phyloP scores from a whole-genome alignment of 1,139 yeast species.

The Fermentozyma sake region DNA sequence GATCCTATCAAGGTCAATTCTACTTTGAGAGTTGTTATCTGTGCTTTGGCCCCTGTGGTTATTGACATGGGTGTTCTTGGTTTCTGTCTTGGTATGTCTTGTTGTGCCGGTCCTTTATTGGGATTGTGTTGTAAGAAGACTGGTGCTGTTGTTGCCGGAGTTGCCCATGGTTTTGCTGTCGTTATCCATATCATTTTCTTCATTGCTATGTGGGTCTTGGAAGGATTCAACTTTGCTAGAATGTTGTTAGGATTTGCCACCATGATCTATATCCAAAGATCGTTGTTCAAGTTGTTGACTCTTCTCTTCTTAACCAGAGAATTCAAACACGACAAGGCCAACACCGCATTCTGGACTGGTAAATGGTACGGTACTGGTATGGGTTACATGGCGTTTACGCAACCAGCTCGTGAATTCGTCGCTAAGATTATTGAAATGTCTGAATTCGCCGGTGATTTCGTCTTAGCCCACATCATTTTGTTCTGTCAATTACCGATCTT shows the following conservation, averaged over 20 bases:
- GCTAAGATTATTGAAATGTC: constrained; percentile 94
- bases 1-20: constrained; percentile 64
- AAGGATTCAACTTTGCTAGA: constrained; percentile 85
- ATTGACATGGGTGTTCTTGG: constrained; percentile 84
- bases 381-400: constrained; percentile 95
- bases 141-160: constrained; percentile 93
- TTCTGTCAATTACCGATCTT: constrained; percentile 88
- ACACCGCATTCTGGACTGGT: constrained; percentile 99
- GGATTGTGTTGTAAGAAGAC: constrained; percentile 97
- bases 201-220: constrained; percentile 95
- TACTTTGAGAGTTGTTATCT: constrained; percentile 75
- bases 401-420: constrained; percentile 92
- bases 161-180: constrained; percentile 95
- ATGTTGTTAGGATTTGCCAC: constrained; percentile 85
- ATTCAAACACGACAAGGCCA: constrained; percentile 93
- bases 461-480: constrained; percentile 83
- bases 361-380: constrained; percentile 96
- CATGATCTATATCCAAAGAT: constrained; percentile 83
- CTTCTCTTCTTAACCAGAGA: constrained; percentile 84
- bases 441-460: constrained; percentile 95
- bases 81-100: constrained; percentile 71
- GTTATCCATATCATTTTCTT: constrained; percentile 79
- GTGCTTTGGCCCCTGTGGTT: constrained; percentile 89
- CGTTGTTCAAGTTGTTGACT: constrained; percentile 81
- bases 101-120: constrained; percentile 96